Base-by-base conservation (phyloP, 2,329 filamentous ascomycete genomes). In the Aspergillus unguis region DNA sequence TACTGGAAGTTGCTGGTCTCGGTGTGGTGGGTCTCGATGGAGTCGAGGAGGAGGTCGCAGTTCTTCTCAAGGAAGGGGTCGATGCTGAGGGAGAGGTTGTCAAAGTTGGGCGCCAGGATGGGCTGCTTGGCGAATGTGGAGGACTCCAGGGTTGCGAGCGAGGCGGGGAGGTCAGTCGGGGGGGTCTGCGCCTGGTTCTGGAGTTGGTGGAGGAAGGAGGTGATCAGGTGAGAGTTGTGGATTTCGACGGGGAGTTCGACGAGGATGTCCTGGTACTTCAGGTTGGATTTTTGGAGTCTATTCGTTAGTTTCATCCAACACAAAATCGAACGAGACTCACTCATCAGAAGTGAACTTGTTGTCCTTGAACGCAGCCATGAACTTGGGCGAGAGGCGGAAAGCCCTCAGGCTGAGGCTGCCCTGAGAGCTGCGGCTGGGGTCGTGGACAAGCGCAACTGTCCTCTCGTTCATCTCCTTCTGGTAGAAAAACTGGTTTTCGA, bases 1-100 rank as follows among this genome's bases (percentile, higher is more conserved):
- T 88, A 90, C 75, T 96, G 92, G 79, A 95, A 94, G 83, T 99
- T 99, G 85, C 97, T 97, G 72, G 95, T 87, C 76, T 99, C 94
- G 55, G 92, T 96, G 78, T 97, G 94, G 80, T 99, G 94, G 51
- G 88, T 87, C 80, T 99, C 94, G 72, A 99, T 96, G 79, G 88
- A 91, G 70, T 99, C 94, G 58, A 97, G 85, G 52, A 99, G 84
- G 62, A 96, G 84, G 70, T 99, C 92, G 77, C 91, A 96, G 48
- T 92, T 96, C 84, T 96, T 96, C 82, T 97, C 92, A 44, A 99
- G 85, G 81, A 95, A 96, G 31, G 94, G 94, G 72, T 99, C 94
- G 74, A 97, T 95, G 60, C 88, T 90, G 58, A 99, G 85, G 65
- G 96, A 90, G 53, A 99, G 85, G 59, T 85, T 85, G 67, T 96